Evolutionary conservation across 2,329 filamentous ascomycete species (phyloP).

Genomic region (Septoria linicola): DNA sequence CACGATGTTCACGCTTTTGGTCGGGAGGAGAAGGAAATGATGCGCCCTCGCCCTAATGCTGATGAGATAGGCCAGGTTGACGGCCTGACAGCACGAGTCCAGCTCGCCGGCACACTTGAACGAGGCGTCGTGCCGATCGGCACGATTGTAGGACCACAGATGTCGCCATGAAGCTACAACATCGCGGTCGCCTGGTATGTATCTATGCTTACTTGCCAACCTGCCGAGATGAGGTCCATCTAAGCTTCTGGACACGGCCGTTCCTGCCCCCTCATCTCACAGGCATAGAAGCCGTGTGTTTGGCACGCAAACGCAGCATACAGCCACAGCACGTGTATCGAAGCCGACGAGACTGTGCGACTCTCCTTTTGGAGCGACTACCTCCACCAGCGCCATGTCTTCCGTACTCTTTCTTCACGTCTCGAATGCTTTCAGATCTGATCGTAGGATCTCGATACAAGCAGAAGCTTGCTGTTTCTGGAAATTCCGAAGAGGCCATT

Average conservation of each 20-base stretch:
- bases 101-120: no score
- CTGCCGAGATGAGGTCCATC: neutral
- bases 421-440: neutral
- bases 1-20: no score
- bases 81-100: no score
- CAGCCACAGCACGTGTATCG: constrained; percentile 8
- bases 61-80: no score
- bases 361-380: neutral
- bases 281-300: constrained; percentile 7
- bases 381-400: neutral
- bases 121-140: no score
- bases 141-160: no score
- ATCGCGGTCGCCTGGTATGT: neutral
- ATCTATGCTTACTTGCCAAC: neutral
- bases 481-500: no score
- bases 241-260: neutral
- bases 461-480: no score
- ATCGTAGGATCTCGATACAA: neutral
- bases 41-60: no score
- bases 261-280: neutral
- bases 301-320: neutral
- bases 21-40: no score
- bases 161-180: no score
- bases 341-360: constrained; percentile 4
- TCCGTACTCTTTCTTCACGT: neutral